phyloP scores from a whole-genome alignment of 441 rosid genomes.

The Breynia disticha region DNA sequence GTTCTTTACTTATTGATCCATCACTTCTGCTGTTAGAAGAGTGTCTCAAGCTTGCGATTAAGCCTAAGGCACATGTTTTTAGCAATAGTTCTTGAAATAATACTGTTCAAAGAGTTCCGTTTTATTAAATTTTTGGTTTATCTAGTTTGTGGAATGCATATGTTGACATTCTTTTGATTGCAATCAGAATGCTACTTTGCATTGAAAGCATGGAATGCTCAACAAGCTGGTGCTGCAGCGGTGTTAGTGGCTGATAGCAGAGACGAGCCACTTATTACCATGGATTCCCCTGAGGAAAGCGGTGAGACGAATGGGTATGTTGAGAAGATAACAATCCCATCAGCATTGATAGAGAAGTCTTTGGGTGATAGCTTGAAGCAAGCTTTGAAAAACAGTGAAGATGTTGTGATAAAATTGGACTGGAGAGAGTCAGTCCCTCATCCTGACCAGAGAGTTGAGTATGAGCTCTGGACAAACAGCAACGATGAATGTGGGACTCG shows the following conservation, averaged over 20 bases:
- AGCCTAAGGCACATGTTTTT: not conserved
- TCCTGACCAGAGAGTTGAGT: constrained; percentile 90
- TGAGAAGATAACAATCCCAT: constrained; percentile 72
- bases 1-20: not conserved
- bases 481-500: constrained; percentile 83
- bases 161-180: constrained; percentile 4
- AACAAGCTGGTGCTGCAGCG: constrained; percentile 84
- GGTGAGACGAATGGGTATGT: constrained; percentile 45
- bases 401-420: constrained; percentile 55
- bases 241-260: constrained; percentile 58
- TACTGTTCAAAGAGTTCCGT: not conserved
- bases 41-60: not conserved
- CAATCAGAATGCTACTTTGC: constrained; percentile 75
- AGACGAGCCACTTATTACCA: constrained; percentile 77
- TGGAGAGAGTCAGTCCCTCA: constrained; percentile 94
- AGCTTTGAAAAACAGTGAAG: constrained; percentile 56
- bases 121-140: not conserved
- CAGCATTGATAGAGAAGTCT: constrained; percentile 63
- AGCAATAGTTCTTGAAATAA: not conserved
- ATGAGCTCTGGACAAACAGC: constrained; percentile 94
- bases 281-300: constrained; percentile 76
- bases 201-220: constrained; percentile 79
- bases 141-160: too few relatives aligned
- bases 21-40: not conserved
- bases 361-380: constrained; percentile 58